Conservation (phyloP, 2,329 filamentous ascomycete genomes). For the Xylariaceae sp. region DNA sequence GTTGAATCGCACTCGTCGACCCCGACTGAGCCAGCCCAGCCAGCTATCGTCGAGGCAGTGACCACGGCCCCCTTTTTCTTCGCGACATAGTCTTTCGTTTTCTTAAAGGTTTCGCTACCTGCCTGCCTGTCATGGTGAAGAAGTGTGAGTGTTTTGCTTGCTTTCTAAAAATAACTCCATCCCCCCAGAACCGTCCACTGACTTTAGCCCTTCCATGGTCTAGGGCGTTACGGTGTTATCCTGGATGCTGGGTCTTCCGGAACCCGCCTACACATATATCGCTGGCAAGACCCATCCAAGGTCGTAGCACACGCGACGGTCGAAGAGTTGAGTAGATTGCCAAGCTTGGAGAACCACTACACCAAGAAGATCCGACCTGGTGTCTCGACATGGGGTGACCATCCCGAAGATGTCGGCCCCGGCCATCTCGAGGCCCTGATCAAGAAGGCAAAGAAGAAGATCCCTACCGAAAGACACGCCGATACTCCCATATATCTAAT, state of each 20-base stretch:
- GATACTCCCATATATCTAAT: slow-evolving; percentile 92
- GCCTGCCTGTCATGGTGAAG: slow-evolving; percentile 28
- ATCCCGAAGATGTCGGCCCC: slow-evolving; percentile 68
- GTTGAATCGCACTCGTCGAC: not conserved
- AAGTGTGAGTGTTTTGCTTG: slow-evolving; percentile 25
- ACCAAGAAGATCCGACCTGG: slow-evolving; percentile 93
- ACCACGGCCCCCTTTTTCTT: not conserved
- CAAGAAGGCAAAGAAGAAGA: slow-evolving; percentile 71
- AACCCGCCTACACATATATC: slow-evolving; percentile 89
- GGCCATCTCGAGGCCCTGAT: slow-evolving; percentile 78
- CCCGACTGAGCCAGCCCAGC: not conserved
- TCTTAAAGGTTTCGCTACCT: not conserved
- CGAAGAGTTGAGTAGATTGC: slow-evolving; percentile 62
- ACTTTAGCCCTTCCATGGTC: slow-evolving; percentile 10
- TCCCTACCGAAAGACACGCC: slow-evolving; percentile 69
- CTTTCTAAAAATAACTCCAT: not conserved
- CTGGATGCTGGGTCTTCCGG: slow-evolving; percentile 97
- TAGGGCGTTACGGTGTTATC: slow-evolving; percentile 81
- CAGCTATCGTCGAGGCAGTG: not conserved
- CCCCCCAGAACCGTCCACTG: not conserved
- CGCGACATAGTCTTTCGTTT: not conserved
- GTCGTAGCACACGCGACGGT: slow-evolving; percentile 57
- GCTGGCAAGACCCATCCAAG: slow-evolving; percentile 74
- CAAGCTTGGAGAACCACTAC: slow-evolving; percentile 77
- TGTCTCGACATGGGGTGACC: slow-evolving; percentile 82